These are phyloP conservation scores for Ormosia semicastrata DNA, from an alignment of 306 rosid genomes.

Conservation along the genomic window DNA sequence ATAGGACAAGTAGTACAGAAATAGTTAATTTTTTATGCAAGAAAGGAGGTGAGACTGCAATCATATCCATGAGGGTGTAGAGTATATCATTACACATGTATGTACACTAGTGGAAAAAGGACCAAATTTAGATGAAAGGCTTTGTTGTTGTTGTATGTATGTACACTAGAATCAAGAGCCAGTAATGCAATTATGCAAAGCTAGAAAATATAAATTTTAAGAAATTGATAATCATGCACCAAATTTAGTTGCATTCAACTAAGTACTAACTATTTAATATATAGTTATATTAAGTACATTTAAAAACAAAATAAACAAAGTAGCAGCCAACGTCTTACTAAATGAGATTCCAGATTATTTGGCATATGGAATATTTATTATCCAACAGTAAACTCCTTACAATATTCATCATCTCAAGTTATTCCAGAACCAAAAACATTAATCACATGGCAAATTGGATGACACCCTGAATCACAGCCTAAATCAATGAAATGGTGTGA, in stretches of 20 bases:
- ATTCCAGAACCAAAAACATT: neutral
- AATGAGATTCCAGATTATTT: neutral
- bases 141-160: neutral
- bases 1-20: neutral
- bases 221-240: neutral
- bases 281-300: neutral
- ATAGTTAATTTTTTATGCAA: neutral
- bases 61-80: neutral
- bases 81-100: neutral
- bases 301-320: neutral
- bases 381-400: neutral
- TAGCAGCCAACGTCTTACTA: neutral
- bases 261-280: neutral
- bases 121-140: too few species aligned
- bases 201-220: neutral
- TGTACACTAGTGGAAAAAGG: neutral
- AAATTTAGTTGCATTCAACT: neutral
- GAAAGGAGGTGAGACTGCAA: neutral
- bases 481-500: neutral
- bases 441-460: neutral
- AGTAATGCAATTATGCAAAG: neutral
- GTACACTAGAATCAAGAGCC: neutral
- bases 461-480: neutral
- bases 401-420: neutral
- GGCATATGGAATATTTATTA: neutral